Percentiles rank a stretch among this genome's conserved stretches.
phyloP scores from a whole-genome alignment of 208 protist species.

The Trypanosoma scelopori region DNA sequence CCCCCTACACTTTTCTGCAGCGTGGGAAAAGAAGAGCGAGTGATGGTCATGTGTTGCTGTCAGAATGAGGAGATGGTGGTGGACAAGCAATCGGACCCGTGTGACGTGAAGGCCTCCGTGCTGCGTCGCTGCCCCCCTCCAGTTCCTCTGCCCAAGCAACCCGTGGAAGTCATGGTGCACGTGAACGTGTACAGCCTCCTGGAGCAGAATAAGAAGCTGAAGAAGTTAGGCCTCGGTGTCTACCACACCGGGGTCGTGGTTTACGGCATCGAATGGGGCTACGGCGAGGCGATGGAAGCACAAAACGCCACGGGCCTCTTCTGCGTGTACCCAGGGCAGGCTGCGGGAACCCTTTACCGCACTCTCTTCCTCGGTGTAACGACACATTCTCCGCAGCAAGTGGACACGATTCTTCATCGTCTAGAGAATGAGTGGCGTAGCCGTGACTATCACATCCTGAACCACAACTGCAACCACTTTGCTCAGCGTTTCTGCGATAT shows the following conservation, averaged over 20 bases:
- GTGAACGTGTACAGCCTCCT: conserved; percentile 88
- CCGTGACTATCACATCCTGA: conserved; percentile 86
- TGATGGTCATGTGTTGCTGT: conserved; percentile 52
- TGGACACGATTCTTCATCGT: conserved; percentile 83
- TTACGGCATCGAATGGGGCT: conserved; percentile 91
- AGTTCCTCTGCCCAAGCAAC: conserved; percentile 26
- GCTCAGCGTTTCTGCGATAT: conserved; percentile 74
- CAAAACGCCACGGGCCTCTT: conserved; percentile 74
- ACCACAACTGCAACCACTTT: conserved; percentile 94
- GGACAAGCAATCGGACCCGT: conserved; percentile 30
- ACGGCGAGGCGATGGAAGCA: conserved; percentile 76
- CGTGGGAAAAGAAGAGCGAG: not conserved
- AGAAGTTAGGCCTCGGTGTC: conserved; percentile 79
- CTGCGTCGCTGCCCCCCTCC: conserved; percentile 51
- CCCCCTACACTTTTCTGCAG: too few species aligned
- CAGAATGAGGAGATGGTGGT: conserved; percentile 27
- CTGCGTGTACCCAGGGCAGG: conserved; percentile 70
- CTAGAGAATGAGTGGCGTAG: conserved; percentile 89
- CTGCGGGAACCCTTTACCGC: conserved; percentile 61
- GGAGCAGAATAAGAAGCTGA: conserved; percentile 59
- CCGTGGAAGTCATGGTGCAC: conserved; percentile 45
- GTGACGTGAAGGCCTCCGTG: conserved; percentile 25
- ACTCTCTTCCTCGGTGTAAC: conserved; percentile 75
- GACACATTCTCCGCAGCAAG: conserved; percentile 75
- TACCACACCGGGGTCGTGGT: conserved; percentile 90